phyloP scores from a whole-genome alignment of 2,329 filamentous ascomycete species.

The Colletotrichum karsti region DNA sequence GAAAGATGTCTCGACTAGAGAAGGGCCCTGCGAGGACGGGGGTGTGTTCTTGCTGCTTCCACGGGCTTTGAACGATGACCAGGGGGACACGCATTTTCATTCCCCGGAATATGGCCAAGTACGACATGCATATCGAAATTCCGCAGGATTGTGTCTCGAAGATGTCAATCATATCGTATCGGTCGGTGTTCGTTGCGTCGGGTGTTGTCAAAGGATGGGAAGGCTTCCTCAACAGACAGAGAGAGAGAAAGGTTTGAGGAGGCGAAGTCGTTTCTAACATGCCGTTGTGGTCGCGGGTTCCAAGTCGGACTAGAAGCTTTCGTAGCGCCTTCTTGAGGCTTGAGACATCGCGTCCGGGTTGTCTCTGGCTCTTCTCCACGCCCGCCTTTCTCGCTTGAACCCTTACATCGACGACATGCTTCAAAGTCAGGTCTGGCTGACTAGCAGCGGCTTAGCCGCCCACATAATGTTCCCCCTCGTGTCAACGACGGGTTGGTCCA shows the following conservation, averaged over 20 bases:
- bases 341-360: conserved; percentile 19
- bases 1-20: conserved; percentile 9
- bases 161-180: too few species aligned
- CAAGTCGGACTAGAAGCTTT: conserved; percentile 18
- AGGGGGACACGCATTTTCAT: neutral
- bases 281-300: conserved; percentile 11
- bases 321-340: conserved; percentile 14
- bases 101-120: conserved; percentile 3
- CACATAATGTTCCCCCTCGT: neutral
- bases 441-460: neutral
- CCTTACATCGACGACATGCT: neutral
- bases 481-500: neutral
- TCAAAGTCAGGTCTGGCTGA: neutral
- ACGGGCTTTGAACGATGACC: conserved; percentile 1
- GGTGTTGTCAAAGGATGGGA: neutral
- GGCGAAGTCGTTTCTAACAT: conserved; percentile 13
- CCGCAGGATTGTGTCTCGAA: neutral
- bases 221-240: neutral
- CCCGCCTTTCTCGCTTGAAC: neutral
- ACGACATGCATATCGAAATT: neutral
- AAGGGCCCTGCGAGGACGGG: neutral
- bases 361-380: neutral
- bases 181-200: neutral
- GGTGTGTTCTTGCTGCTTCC: neutral
- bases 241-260: neutral